phyloP scores from a whole-genome alignment of 768 basidiomycete genomes.

The Pleurotus ostreatus region DNA sequence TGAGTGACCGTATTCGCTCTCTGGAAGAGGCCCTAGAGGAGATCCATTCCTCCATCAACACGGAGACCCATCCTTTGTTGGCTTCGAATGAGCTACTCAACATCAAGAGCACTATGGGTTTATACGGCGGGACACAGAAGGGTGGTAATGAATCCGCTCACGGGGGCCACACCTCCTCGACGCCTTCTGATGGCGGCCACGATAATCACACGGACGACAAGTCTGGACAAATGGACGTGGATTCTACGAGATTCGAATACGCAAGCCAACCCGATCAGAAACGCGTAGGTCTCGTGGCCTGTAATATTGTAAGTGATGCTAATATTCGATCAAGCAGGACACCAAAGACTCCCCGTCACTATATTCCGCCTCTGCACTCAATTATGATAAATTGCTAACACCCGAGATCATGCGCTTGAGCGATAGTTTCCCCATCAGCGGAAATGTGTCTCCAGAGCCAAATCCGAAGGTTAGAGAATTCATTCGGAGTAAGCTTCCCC shows the following conservation, averaged over 20 bases:
- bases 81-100: constrained; percentile 38
- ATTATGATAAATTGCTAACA: constrained; percentile 25
- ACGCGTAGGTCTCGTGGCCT: too few relatives aligned
- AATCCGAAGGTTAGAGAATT: constrained; percentile 52
- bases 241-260: not conserved
- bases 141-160: constrained; percentile 7
- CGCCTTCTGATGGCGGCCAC: constrained; percentile 1
- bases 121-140: constrained; percentile 35
- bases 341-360: constrained; percentile 5
- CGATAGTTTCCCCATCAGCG: constrained; percentile 51
- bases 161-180: not conserved
- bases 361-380: constrained; percentile 1
- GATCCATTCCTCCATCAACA: constrained; percentile 22
- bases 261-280: not conserved
- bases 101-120: constrained; percentile 54
- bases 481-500: constrained; percentile 53
- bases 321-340: too few relatives aligned
- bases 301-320: too few relatives aligned
- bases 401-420: constrained; percentile 48
- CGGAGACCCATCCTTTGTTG: constrained; percentile 47
- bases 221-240: not conserved
- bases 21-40: constrained; percentile 53
- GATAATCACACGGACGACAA: not conserved
- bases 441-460: constrained; percentile 42
- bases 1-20: constrained; percentile 61